Percentiles rank a stretch among this genome's conserved stretches.
These are phyloP conservation scores for Mycosphaerella sp. DNA, from an alignment of 2,329 filamentous ascomycete genomes.

Conservation along the genomic window DNA sequence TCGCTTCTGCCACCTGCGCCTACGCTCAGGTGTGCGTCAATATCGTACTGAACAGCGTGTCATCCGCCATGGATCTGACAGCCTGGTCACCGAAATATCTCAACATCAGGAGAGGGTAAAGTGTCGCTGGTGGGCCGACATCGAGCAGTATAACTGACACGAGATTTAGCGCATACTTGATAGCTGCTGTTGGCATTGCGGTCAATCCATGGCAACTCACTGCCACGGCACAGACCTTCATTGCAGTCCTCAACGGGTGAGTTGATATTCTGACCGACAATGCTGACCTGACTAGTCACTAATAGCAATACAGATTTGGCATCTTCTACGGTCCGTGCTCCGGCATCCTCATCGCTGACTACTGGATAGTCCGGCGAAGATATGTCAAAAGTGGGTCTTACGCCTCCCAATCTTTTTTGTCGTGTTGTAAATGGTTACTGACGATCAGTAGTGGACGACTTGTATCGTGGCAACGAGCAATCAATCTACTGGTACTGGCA, in stretches of 20 bases:
- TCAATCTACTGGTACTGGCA: conserved; percentile 28
- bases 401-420: not conserved
- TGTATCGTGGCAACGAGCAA: conserved; percentile 21
- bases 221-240: conserved; percentile 26
- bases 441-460: conserved; percentile 20
- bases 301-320: conserved; percentile 20
- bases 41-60: conserved; percentile 27
- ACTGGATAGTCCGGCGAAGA: conserved; percentile 26
- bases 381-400: conserved; percentile 16
- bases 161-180: conserved; percentile 21
- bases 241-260: conserved; percentile 26
- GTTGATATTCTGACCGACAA: not conserved
- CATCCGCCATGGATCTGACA: conserved; percentile 28
- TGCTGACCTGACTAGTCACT: not conserved
- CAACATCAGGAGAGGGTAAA: conserved; percentile 22
- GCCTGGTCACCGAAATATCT: conserved; percentile 25
- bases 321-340: conserved; percentile 29
- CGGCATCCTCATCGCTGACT: conserved; percentile 28
- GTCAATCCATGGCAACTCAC: conserved; percentile 27
- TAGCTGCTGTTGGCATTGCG: conserved; percentile 23
- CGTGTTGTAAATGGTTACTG: not conserved
- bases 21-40: conserved; percentile 28
- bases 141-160: not conserved
- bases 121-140: too few species aligned
- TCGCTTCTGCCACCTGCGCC: conserved; percentile 28